A percentile compares a stretch with the other conserved stretches of the same genome.
Evolutionary conservation across 1,284 basidiomycete genomes (phyloP).

Genomic region (Melampsora abietis-canadensis): DNA sequence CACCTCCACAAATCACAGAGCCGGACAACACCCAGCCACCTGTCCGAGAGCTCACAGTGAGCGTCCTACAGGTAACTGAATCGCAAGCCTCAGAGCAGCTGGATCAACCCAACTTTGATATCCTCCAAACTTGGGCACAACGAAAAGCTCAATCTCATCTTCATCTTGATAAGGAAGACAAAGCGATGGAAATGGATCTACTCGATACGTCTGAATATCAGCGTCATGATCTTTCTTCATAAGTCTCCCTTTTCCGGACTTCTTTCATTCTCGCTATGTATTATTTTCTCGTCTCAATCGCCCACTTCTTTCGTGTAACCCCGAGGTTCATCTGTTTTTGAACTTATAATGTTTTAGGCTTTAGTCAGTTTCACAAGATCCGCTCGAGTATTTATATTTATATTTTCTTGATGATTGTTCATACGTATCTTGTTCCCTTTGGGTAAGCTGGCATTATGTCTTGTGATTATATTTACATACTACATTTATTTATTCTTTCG

Average conservation of each 20-base stretch:
- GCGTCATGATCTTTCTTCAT: neutral
- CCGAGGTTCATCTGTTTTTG: neutral
- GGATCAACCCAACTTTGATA: slow-evolving; percentile 38
- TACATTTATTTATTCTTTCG: too few relatives aligned
- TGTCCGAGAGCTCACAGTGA: slow-evolving; percentile 29
- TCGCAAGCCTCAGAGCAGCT: slow-evolving; percentile 36
- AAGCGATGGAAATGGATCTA: slow-evolving; percentile 5
- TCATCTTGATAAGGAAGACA: neutral
- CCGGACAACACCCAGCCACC: neutral
- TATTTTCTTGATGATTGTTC: neutral
- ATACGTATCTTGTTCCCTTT: neutral
- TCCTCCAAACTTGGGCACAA: slow-evolving; percentile 30
- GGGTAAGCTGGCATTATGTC: neutral
- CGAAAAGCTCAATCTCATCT: slow-evolving; percentile 10
- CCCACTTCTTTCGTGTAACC: neutral
- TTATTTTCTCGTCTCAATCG: neutral
- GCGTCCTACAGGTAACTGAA: slow-evolving; percentile 33
- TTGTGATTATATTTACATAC: too few relatives aligned
- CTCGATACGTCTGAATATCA: neutral
- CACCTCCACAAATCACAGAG: neutral
- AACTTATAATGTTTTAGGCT: neutral
- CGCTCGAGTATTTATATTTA: neutral
- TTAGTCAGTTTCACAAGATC: too few relatives aligned
- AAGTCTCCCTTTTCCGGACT: neutral
- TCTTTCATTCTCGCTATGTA: neutral